phyloP scores from a whole-genome alignment of 495 filamentous ascomycete species.

The Aspergillus indologenus region DNA sequence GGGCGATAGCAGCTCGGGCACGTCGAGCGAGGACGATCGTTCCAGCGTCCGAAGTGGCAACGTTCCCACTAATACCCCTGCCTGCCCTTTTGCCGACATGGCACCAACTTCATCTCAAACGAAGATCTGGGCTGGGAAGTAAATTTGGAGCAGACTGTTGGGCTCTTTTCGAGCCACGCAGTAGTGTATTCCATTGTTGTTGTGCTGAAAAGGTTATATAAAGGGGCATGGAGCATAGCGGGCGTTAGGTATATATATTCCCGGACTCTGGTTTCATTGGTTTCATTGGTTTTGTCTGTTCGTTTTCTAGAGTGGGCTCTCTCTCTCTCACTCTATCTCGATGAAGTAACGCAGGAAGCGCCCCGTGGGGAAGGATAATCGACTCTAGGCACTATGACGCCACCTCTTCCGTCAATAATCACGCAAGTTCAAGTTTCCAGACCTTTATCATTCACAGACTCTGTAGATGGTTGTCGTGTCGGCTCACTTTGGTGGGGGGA shows the following conservation, averaged over 20 bases:
- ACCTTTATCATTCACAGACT: background rate
- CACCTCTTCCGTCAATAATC: background rate
- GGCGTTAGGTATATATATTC: slow-evolving; percentile 11
- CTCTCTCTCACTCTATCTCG: background rate
- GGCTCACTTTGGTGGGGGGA: background rate
- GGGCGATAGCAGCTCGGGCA: slow-evolving; percentile 28
- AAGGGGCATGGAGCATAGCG: slow-evolving; percentile 11
- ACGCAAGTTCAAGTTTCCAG: background rate
- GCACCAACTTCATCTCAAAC: slow-evolving; percentile 28
- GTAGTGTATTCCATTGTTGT: background rate
- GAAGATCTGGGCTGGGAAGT: slow-evolving; percentile 40
- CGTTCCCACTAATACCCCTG: slow-evolving; percentile 24
- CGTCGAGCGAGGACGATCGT: slow-evolving; percentile 34
- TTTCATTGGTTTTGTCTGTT: slow-evolving; percentile 1
- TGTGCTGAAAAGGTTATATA: background rate
- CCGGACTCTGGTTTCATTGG: background rate
- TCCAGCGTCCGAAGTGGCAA: slow-evolving; percentile 29
- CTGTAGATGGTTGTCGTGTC: background rate
- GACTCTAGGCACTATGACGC: background rate
- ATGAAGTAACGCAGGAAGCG: background rate
- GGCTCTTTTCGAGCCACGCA: background rate
- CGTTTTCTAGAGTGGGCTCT: background rate
- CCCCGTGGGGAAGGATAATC: background rate
- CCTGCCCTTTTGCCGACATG: slow-evolving; percentile 39
- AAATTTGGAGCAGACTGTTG: background rate